A percentile compares a stretch with the other conserved stretches of the same genome.
Evolutionary conservation across 345 rosid species (phyloP).

Genomic region (Populus euphratica): DNA sequence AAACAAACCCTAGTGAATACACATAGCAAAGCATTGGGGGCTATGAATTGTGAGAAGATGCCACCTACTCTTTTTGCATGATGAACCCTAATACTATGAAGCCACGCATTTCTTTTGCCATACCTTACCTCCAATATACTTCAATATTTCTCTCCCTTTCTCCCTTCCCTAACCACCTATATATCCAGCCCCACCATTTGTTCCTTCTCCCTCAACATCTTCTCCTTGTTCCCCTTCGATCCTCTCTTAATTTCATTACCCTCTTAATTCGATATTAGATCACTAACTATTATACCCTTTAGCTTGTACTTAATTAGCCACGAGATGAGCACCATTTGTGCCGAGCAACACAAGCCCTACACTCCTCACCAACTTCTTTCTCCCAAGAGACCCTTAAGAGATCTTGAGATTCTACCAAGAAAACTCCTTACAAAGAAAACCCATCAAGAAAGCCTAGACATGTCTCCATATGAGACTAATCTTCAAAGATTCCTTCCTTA

Average conservation of each 20-base stretch:
- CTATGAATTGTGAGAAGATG: conserved; percentile 24
- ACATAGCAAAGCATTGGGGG: conserved; percentile 28
- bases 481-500: conserved; percentile 40
- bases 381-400: conserved; percentile 24
- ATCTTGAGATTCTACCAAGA: conserved; percentile 61
- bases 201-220: conserved; percentile 17
- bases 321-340: conserved; percentile 43
- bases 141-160: background rate
- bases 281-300: too few relatives aligned
- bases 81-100: conserved; percentile 32
- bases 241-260: background rate
- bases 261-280: background rate
- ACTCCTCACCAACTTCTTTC: conserved; percentile 28
- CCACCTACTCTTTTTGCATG: conserved; percentile 58
- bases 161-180: conserved; percentile 4
- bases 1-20: conserved; percentile 4
- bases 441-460: background rate
- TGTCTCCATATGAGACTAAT: conserved; percentile 3
- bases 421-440: conserved; percentile 38
- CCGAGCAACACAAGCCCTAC: conserved; percentile 45
- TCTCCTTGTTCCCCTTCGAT: background rate
- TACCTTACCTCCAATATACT: conserved; percentile 12
- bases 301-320: background rate
- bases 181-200: conserved; percentile 12
- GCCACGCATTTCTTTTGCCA: conserved; percentile 44